Percentiles rank a stretch among this genome's conserved stretches.
Evolutionary conservation across 176 grass and related monocot species (phyloP).

Genomic region (Aechmea fasciata): DNA sequence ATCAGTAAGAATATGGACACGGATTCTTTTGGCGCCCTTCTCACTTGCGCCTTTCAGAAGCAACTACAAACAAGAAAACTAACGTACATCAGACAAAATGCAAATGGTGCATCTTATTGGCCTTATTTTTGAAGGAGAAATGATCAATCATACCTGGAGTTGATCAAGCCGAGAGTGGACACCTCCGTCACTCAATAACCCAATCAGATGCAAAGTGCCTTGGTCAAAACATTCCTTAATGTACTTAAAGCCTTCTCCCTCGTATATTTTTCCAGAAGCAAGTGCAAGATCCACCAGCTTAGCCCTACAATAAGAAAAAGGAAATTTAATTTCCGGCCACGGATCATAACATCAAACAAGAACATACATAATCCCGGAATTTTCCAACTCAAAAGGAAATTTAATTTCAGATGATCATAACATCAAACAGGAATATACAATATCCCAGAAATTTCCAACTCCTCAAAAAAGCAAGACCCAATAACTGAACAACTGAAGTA

Average conservation of each 20-base stretch:
- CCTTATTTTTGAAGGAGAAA: neutral
- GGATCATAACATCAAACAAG: too few species aligned
- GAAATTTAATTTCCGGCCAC: too few species aligned
- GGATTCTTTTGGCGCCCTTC: conserved; percentile 81
- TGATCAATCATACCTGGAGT: conserved; percentile 47
- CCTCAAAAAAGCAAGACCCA: too few species aligned
- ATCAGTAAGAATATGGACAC: conserved; percentile 92
- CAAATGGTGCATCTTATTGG: neutral
- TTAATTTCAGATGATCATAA: too few species aligned
- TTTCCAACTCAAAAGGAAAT: too few species aligned
- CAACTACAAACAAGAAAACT: conserved; percentile 47
- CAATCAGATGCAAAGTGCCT: conserved; percentile 85
- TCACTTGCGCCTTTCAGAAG: conserved; percentile 84
- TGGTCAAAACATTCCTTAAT: conserved; percentile 79
- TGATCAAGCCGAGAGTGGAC: conserved; percentile 97
- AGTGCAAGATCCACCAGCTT: conserved; percentile 90
- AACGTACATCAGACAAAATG: neutral
- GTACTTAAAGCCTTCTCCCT: conserved; percentile 84
- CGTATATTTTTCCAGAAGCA: conserved; percentile 79
- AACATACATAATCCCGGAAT: too few species aligned
- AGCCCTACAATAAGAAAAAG: conserved; percentile 28
- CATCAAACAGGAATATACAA: too few species aligned
- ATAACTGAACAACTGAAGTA: too few species aligned
- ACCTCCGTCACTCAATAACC: conserved; percentile 93
- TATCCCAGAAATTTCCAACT: too few species aligned